These are phyloP conservation scores for Mycogone perniciosa DNA, from an alignment of 2,329 filamentous ascomycete genomes.

Conservation along the genomic window DNA sequence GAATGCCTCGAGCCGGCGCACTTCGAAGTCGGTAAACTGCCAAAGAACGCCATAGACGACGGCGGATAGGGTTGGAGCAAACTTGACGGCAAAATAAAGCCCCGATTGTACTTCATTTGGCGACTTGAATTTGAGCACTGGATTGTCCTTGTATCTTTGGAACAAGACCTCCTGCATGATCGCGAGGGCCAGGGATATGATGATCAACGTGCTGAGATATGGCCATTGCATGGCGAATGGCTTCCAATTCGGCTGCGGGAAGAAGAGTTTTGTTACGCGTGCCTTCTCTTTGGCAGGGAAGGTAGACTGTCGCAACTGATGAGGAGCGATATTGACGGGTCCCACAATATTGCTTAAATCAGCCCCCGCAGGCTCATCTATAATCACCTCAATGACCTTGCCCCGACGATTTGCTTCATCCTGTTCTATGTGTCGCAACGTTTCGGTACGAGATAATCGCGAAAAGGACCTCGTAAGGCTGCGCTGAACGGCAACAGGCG, in stretches of 20 bases:
- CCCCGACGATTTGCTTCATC: slow-evolving; percentile 54
- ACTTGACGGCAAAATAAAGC: slow-evolving; percentile 57
- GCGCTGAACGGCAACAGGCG: slow-evolving; percentile 27
- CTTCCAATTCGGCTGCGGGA: slow-evolving; percentile 60
- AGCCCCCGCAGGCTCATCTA: slow-evolving; percentile 35
- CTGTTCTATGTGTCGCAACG: slow-evolving; percentile 47
- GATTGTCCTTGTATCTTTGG: slow-evolving; percentile 37
- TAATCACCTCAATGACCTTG: slow-evolving; percentile 53
- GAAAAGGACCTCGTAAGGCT: slow-evolving; percentile 38
- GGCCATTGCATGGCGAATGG: slow-evolving; percentile 59
- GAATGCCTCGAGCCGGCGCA: slow-evolving; percentile 60
- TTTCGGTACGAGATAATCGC: slow-evolving; percentile 30
- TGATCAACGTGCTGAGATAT: slow-evolving; percentile 48
- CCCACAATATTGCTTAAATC: slow-evolving; percentile 49
- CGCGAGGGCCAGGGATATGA: slow-evolving; percentile 48
- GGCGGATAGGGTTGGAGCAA: slow-evolving; percentile 54
- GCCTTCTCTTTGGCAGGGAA: slow-evolving; percentile 29
- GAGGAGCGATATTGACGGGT: slow-evolving; percentile 24
- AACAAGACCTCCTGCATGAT: slow-evolving; percentile 50
- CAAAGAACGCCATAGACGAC: slow-evolving; percentile 59
- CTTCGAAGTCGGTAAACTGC: slow-evolving; percentile 61
- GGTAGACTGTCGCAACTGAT: slow-evolving; percentile 31
- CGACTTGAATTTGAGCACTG: slow-evolving; percentile 43
- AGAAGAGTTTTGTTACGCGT: slow-evolving; percentile 43
- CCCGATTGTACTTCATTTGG: slow-evolving; percentile 45